phyloP scores from a whole-genome alignment of 2,329 filamentous ascomycete species.

The Alternaria triticina region DNA sequence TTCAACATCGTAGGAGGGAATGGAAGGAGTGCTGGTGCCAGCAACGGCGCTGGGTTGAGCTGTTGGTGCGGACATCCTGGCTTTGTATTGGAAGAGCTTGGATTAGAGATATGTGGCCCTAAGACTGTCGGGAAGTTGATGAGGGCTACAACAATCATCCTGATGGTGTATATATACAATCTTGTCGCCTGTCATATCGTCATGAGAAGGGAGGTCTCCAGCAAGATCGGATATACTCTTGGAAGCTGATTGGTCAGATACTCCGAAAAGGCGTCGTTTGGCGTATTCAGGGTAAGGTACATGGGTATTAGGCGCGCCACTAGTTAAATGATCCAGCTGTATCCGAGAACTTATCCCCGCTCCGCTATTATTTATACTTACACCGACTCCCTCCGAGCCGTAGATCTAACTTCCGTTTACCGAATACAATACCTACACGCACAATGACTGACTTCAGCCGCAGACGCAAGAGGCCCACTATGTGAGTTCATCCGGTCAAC shows the following conservation, averaged over 20 bases:
- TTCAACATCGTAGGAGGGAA: background rate
- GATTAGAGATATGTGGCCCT: background rate
- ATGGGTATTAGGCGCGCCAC: background rate
- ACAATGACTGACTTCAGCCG: constrained; percentile 29
- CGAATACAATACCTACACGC: background rate
- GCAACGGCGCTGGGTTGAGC: background rate
- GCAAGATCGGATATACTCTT: background rate
- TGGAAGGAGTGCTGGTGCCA: background rate
- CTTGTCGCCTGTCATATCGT: background rate
- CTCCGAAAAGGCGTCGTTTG: background rate
- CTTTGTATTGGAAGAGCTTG: background rate
- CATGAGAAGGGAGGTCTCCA: constrained; percentile 27
- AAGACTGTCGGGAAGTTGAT: background rate
- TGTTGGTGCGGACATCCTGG: background rate
- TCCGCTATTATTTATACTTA: background rate
- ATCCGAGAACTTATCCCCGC: constrained; percentile 4
- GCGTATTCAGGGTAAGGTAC: background rate
- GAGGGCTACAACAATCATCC: background rate
- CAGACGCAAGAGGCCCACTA: constrained; percentile 51
- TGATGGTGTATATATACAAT: background rate
- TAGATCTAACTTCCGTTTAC: too few relatives aligned
- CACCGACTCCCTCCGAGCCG: background rate
- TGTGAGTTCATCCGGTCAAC: constrained; percentile 43
- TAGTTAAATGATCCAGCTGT: background rate
- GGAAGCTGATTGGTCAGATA: background rate